Evolutionary conservation across 768 basidiomycete species (phyloP), one percentile per base, ranked within the genome.

Genomic region (Amyloporia xantha): DNA sequence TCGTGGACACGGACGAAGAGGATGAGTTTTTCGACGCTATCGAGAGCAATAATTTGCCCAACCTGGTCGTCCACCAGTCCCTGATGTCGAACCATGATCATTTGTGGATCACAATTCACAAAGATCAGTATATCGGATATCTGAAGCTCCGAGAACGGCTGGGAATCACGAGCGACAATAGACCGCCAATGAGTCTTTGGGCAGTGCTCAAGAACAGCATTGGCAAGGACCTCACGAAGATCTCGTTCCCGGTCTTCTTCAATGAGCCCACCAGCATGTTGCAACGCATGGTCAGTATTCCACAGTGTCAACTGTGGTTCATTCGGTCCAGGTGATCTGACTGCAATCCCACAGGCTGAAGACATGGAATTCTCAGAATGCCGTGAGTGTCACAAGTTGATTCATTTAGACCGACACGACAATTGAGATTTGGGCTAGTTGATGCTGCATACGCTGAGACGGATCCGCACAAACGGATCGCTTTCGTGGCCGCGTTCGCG

Each of bases 11-110:
- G 1, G 86, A 88, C 58, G 87, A 90, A 37, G 87, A 93, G 60
- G 95, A 97, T 66, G 93, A 98, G 66, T 97, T 97, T 67, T 97
- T 95, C 62, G 95, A 97, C 63, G 94, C 95, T 25, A 93, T 97
- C 59, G 94, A 97, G 61, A 66, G 81, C 13, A 85, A 86, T 41
- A 81, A 73, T 36, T 68, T 94, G 0, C 87, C 89, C 4, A 89
- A 86, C 58, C 71, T 94, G 13, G 67, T 86, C 23, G 74, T 94
- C 15, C 76, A 80, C 42, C 75, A 82, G 23, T 73, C 77, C 11
- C 73, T 91, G n/a, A 68, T 74, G 20, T 74, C 73, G 50, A 75
- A 73, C 41, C 61, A 60, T 37, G 25, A 64, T 33, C 53, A 64
- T 48, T 44, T 73, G 47, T 66, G 72, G 39, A 54, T 67, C 51